These are phyloP conservation scores for Paraconiothyrium brasiliense DNA, from an alignment of 2,329 filamentous ascomycete species.

Conservation along the genomic window DNA sequence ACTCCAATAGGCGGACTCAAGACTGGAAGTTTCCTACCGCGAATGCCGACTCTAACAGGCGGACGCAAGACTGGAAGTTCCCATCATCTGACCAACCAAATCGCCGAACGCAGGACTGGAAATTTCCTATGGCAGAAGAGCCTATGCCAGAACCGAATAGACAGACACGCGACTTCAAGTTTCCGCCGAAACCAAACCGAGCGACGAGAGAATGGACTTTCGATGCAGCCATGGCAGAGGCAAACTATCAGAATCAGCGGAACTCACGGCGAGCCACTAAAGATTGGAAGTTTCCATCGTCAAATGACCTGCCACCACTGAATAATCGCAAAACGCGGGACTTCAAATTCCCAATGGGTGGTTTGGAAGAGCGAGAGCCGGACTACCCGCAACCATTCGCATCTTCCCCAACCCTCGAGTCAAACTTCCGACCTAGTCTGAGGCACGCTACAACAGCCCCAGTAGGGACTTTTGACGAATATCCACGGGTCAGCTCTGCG, in stretches of 20 bases:
- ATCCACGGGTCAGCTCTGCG: slow-evolving; percentile 45
- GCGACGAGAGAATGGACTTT: slow-evolving; percentile 61
- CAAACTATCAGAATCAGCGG: slow-evolving; percentile 42
- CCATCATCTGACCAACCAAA: slow-evolving; percentile 42
- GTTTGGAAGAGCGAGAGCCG: slow-evolving; percentile 26
- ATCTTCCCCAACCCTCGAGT: slow-evolving; percentile 42
- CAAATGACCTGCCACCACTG: slow-evolving; percentile 22
- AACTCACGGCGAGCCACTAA: slow-evolving; percentile 47
- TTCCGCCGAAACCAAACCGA: slow-evolving; percentile 49
- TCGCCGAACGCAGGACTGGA: slow-evolving; percentile 64
- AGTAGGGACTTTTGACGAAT: slow-evolving; percentile 50
- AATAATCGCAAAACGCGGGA: slow-evolving; percentile 46
- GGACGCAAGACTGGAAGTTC: slow-evolving; percentile 64
- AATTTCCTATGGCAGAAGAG: slow-evolving; percentile 54
- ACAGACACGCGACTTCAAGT: slow-evolving; percentile 46
- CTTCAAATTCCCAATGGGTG: slow-evolving; percentile 47
- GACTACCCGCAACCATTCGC: slow-evolving; percentile 29
- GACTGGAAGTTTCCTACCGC: slow-evolving; percentile 52
- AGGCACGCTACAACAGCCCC: slow-evolving; percentile 55
- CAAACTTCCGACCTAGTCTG: slow-evolving; percentile 51
- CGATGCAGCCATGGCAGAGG: slow-evolving; percentile 54
- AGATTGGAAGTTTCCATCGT: slow-evolving; percentile 40
- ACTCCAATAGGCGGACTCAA: slow-evolving; percentile 53
- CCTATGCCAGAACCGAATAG: slow-evolving; percentile 23
- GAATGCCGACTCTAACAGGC: slow-evolving; percentile 42